Evolutionary conservation across 345 rosid genomes (phyloP).

Genomic region (Euphorbia lathyris): DNA sequence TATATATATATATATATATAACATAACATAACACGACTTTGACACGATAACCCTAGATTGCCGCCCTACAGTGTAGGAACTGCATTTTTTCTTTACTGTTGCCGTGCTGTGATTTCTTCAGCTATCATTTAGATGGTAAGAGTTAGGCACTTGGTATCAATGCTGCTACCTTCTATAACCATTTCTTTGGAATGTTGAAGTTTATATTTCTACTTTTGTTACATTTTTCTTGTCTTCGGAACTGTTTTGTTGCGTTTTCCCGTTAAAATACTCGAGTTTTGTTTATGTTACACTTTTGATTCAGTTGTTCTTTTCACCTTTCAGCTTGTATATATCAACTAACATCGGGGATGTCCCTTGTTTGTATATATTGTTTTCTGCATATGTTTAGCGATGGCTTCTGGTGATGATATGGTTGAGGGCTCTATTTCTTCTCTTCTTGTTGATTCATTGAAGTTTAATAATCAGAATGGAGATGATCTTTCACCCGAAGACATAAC

Average conservation of each 20-base stretch:
- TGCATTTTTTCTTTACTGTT: neutral
- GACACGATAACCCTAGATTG: no score
- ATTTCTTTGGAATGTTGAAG: neutral
- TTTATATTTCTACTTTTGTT: neutral
- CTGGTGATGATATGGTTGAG: conserved; percentile 20
- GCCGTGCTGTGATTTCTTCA: neutral
- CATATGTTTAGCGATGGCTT: conserved; percentile 27
- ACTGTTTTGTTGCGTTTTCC: neutral
- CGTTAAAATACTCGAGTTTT: neutral
- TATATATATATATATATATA: no score
- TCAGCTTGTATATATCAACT: neutral
- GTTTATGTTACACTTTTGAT: neutral
- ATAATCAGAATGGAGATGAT: conserved; percentile 23
- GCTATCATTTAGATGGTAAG: neutral
- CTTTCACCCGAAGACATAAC: conserved; percentile 54
- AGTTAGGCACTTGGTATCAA: neutral
- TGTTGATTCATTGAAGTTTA: conserved; percentile 28
- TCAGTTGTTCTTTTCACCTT: neutral
- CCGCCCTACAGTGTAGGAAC: neutral
- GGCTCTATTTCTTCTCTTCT: conserved; percentile 23
- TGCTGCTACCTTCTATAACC: neutral
- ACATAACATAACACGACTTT: no score
- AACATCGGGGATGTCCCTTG: neutral
- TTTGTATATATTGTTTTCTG: conserved; percentile 10
- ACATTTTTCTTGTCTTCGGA: no score